Base-by-base conservation (phyloP, 2,329 filamentous ascomycete genomes). In the Claviceps pazoutovae region DNA sequence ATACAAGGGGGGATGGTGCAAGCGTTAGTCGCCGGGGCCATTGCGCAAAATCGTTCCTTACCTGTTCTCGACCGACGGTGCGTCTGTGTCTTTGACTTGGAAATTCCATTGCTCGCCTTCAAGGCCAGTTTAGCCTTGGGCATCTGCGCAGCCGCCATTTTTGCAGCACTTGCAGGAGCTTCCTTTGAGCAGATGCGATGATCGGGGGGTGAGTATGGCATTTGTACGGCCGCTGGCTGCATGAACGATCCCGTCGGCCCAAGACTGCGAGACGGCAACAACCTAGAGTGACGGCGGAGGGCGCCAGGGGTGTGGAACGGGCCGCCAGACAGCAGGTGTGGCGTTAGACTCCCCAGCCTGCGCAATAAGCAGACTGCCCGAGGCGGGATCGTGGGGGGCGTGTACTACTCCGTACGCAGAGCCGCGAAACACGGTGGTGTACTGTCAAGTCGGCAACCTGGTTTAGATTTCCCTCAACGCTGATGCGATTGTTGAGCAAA, bases 41-140 rank as follows among this genome's bases (percentile, higher is more conserved):
- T 16, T 7, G 23, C 16, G 4, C n/a, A 19, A 19, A 8, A 34
- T 19, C 26, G 6, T 6, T 46, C 26, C 11, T 30, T 51, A 95
- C 90, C 90, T 81, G 89, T 94, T 71, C 91, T 83, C 69, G 91
- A 96, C 64, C 91, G 82, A 68, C 89, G 83, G 70, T 96, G 91
- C 83, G 93, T 89, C 74, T 95, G 91, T 62, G 82, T 72, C 70
- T 86, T 84, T 64, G 79, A 73, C 71, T 86, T 88, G 57, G 79
- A 67, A 62, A 74, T 72, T 60, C 71, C 71, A 69, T 72, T 73
- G 64, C 60, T 69, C 56, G 72, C 66, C 68, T 80, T 81, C 50
- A 74, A 68, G 64, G 74, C 71, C 65, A 73, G 59, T 70, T 82
- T 82, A 64, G 74, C 65, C 71, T 83, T 83, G 60, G 71, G 64